Evolutionary conservation across 2,329 filamentous ascomycete species (phyloP).

Genomic region (Calonectria pseudoturangicola): DNA sequence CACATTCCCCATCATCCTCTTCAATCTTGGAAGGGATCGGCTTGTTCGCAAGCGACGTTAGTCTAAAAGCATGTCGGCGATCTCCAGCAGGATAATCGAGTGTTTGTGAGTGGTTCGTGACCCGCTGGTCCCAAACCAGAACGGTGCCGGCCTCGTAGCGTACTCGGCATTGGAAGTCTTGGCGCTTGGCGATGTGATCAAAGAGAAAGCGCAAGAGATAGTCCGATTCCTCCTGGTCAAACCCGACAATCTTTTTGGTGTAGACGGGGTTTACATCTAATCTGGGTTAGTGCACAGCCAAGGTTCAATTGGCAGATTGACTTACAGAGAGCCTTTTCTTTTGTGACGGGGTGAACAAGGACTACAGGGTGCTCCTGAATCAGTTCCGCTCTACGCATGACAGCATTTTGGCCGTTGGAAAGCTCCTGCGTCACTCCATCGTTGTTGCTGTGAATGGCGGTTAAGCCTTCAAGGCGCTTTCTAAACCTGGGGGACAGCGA

Average conservation of each 20-base stretch:
- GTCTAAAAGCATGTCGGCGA: constrained; percentile 7
- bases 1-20: constrained; percentile 17
- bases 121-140: constrained; percentile 13
- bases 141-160: constrained; percentile 8
- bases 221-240: constrained; percentile 12
- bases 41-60: constrained; percentile 16
- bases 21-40: constrained; percentile 16
- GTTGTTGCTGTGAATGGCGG: constrained; percentile 13
- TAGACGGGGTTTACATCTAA: constrained; percentile 9
- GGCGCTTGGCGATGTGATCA: constrained; percentile 18
- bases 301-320: background rate
- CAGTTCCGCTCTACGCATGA: background rate
- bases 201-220: constrained; percentile 5
- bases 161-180: constrained; percentile 6
- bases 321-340: constrained; percentile 9
- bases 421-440: constrained; percentile 12
- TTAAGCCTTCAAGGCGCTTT: constrained; percentile 15
- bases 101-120: constrained; percentile 9
- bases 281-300: background rate
- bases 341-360: constrained; percentile 3
- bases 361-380: constrained; percentile 11
- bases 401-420: background rate
- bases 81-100: constrained; percentile 9
- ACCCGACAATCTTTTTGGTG: constrained; percentile 13
- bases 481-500: constrained; percentile 8